These are phyloP conservation scores for Penicillium sp. DNA, from an alignment of 2,329 filamentous ascomycete species.

Conservation along the genomic window DNA sequence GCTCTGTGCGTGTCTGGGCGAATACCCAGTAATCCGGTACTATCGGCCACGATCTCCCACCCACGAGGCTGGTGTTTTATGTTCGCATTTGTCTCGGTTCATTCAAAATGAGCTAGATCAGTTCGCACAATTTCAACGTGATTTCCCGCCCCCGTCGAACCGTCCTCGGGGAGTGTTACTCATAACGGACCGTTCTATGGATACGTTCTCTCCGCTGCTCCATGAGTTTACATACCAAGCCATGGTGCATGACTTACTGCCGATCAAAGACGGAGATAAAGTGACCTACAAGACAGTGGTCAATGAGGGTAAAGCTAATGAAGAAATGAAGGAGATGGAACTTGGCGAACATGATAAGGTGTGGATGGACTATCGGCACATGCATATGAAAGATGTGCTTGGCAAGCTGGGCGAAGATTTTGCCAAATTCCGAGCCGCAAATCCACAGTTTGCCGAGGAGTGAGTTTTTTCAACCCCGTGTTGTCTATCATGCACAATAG, in stretches of 20 bases:
- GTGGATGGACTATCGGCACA: constrained; percentile 91
- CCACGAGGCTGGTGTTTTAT: constrained; percentile 86
- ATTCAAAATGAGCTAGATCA: constrained; percentile 87
- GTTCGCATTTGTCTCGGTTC: constrained; percentile 82
- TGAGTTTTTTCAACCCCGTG: constrained; percentile 24
- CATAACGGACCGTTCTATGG: constrained; percentile 90
- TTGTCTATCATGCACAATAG: constrained; percentile 2
- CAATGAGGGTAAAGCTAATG: constrained; percentile 67
- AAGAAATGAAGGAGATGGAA: constrained; percentile 85
- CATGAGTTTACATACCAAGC: constrained; percentile 99
- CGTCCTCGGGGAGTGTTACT: constrained; percentile 79
- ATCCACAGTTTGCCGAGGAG: constrained; percentile 84
- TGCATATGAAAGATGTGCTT: constrained; percentile 97
- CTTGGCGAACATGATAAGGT: constrained; percentile 87
- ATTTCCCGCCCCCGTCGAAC: constrained; percentile 71
- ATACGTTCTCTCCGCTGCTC: constrained; percentile 78
- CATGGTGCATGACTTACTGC: constrained; percentile 91
- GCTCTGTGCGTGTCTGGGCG: constrained; percentile 85
- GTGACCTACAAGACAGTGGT: constrained; percentile 77
- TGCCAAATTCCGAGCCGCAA: constrained; percentile 82
- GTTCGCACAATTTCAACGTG: constrained; percentile 78
- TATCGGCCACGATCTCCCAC: constrained; percentile 71
- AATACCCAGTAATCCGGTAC: constrained; percentile 90
- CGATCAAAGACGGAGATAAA: constrained; percentile 84
- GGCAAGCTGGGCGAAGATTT: constrained; percentile 92